Evolutionary conservation across 2,329 filamentous ascomycete genomes (phyloP).

Genomic region (Fusarium sp.): DNA sequence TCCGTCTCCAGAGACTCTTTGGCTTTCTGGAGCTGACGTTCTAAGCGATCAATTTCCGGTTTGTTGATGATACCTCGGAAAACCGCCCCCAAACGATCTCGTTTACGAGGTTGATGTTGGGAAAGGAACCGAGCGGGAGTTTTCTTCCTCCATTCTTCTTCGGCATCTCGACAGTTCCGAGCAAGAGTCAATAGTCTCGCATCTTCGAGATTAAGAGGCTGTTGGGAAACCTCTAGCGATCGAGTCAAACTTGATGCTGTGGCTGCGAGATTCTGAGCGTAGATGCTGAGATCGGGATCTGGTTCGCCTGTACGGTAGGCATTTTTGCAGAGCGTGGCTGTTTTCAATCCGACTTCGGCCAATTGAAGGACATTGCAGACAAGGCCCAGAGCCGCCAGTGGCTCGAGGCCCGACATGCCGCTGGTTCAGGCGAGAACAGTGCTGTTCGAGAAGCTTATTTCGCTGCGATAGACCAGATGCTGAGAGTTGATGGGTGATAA

Average conservation of each 20-base stretch:
- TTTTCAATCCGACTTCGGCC: fast-evolving
- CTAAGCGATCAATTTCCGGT: fast-evolving
- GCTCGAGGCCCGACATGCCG: background rate
- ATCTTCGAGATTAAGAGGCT: fast-evolving
- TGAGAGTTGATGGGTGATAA: background rate
- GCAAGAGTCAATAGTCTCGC: fast-evolving
- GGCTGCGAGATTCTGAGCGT: fast-evolving
- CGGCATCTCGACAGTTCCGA: background rate
- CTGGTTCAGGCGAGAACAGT: fast-evolving
- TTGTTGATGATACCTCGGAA: fast-evolving
- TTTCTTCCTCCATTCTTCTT: background rate
- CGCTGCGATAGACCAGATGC: fast-evolving
- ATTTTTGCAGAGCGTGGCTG: background rate
- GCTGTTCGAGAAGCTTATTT: background rate
- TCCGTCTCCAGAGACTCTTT: fast-evolving
- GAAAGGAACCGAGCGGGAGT: fast-evolving
- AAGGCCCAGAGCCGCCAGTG: fast-evolving
- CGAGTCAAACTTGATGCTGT: fast-evolving
- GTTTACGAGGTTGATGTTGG: fast-evolving
- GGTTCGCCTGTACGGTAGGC: fast-evolving
- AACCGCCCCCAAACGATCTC: fast-evolving
- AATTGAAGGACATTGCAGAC: fast-evolving
- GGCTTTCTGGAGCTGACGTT: fast-evolving
- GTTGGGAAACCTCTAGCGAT: fast-evolving
- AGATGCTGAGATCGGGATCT: fast-evolving